Percentiles rank a stretch among this genome's conserved stretches.
phyloP scores from a whole-genome alignment of 1,284 basidiomycete species.

The Ustilago crameri region DNA sequence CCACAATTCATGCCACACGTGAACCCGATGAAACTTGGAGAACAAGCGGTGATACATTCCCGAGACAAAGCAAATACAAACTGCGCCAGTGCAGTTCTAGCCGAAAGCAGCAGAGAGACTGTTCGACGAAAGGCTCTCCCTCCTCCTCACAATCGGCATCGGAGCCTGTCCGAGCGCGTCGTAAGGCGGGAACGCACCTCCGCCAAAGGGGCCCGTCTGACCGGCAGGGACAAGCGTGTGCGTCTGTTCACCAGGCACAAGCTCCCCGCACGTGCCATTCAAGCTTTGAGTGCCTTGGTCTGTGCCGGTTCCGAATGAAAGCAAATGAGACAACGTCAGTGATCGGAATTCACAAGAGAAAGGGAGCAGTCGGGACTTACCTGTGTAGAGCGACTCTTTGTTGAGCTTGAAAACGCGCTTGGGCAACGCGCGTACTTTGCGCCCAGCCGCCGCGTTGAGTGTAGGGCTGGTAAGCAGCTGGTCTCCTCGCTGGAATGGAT shows the following conservation, averaged over 20 bases:
- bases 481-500: constrained; percentile 13
- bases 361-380: constrained; percentile 9
- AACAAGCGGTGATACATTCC: constrained; percentile 13
- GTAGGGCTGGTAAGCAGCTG: constrained; percentile 20
- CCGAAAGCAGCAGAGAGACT: constrained; percentile 40
- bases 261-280: constrained; percentile 8
- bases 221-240: constrained; percentile 9
- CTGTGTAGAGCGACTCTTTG: constrained; percentile 6
- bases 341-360: background rate
- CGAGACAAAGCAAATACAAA: constrained; percentile 16
- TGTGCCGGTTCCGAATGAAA: constrained; percentile 9
- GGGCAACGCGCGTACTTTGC: constrained; percentile 31
- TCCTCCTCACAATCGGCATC: background rate
- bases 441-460: constrained; percentile 11
- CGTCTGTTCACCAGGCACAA: constrained; percentile 6
- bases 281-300: background rate
- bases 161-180: constrained; percentile 25
- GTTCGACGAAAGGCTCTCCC: constrained; percentile 25
- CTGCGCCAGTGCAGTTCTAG: constrained; percentile 21
- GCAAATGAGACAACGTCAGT: background rate
- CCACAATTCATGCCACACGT: constrained; percentile 8
- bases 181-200: constrained; percentile 9
- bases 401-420: constrained; percentile 16
- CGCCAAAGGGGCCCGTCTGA: constrained; percentile 9
- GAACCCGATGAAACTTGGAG: constrained; percentile 5